Base-by-base conservation (phyloP, 345 rosid species). In the Eucalyptus marginata region DNA sequence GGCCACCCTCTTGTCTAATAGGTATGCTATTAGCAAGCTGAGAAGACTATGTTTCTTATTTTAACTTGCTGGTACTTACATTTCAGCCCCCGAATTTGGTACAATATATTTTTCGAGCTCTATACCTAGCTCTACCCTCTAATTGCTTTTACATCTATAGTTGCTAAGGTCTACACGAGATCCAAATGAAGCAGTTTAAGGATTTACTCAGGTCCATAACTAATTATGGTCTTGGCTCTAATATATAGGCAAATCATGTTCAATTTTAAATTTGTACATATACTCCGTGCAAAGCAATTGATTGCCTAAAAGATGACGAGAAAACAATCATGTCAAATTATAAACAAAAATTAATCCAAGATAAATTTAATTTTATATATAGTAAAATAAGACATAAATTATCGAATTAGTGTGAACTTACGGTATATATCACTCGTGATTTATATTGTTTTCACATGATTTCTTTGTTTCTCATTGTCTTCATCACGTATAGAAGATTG, bases 91-190 rank as follows among this genome's bases (percentile, higher is more conserved):
- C 24, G 7, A 52, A 52, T 52, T 52, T 52, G 58, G 58, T 52
- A 52, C 56, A 18, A 52, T 18, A 52, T 52, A 52, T 52, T 52
- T 52, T 52, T 52, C 1, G 1, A 52, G 58, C 24, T 52, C 10
- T 18, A 1, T 52, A 52, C 58, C 24, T 52, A 52, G 7, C 58
- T 52, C 58, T 52, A 18, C 24, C 24, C 58, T 52, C 58, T 52
- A 52, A 52, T 24, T 52, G 58, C 18, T 52, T 52, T 52, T 18
- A 52, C 25, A 52, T 52, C 25, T 1, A 52, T 2, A 52, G 10
- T 20, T 52, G 58, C 1, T 1, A 4, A 20, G 58, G 25, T 52
- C 1, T 0, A 2, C 56, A 52, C 2, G 4, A 52, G 2, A 52
- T 52, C 10, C 58, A 3, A 20, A 52, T 3, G 49, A 46, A 46